Percentiles rank a stretch among this genome's conserved stretches.
Evolutionary conservation across 768 basidiomycete genomes (phyloP).

Genomic region (Termitomyces sp.): DNA sequence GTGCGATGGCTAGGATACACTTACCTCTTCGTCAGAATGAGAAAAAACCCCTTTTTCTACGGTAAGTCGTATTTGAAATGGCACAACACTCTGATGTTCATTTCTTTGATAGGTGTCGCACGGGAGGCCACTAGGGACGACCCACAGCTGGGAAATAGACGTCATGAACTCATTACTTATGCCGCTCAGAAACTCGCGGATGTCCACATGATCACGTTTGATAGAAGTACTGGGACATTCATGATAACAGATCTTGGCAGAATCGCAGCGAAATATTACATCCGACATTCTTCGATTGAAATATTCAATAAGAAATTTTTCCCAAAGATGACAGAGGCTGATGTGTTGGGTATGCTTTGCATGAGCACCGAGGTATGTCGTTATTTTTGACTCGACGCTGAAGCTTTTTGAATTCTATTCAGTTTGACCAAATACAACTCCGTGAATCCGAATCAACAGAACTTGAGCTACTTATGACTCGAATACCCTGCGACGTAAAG

Average conservation of each 20-base stretch:
- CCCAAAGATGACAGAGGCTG: conserved; percentile 87
- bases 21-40: conserved; percentile 93
- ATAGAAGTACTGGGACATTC: conserved; percentile 51
- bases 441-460: conserved; percentile 88
- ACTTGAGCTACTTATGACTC: conserved; percentile 61
- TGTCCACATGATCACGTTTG: conserved; percentile 79
- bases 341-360: conserved; percentile 80
- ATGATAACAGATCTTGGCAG: conserved; percentile 86
- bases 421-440: conserved; percentile 95
- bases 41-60: conserved; percentile 82
- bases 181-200: conserved; percentile 66
- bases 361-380: conserved; percentile 79
- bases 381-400: conserved; percentile 7
- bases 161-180: conserved; percentile 56
- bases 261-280: conserved; percentile 96
- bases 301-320: conserved; percentile 78
- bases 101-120: conserved; percentile 44
- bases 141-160: conserved; percentile 63
- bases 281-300: conserved; percentile 79
- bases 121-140: conserved; percentile 67
- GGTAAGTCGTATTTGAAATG: conserved; percentile 37
- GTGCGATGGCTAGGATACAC: conserved; percentile 96
- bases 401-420: not conserved
- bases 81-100: not conserved
- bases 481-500: conserved; percentile 76